Conservation (phyloP, 139 green algal species). For the Chlorokybus atmophyticus region DNA sequence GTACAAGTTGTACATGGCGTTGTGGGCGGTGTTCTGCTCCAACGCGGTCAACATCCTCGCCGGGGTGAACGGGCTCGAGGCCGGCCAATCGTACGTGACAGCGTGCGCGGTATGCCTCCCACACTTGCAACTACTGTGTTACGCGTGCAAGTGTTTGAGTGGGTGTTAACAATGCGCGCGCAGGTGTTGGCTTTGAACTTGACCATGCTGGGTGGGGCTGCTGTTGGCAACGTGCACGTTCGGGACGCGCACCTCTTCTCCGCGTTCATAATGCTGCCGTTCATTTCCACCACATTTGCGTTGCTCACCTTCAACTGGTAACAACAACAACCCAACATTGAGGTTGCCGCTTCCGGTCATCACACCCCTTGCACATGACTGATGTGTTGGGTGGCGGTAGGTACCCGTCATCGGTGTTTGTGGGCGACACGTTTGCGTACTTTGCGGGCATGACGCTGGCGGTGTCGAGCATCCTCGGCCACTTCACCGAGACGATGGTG, state of each 20-base stretch:
- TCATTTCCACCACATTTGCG: slow-evolving; percentile 61
- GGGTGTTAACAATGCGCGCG: no score
- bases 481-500: slow-evolving; percentile 93
- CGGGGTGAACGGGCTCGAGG: slow-evolving; percentile 89
- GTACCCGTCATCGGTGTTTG: slow-evolving; percentile 77
- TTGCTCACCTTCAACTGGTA: slow-evolving; percentile 57
- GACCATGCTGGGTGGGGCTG: slow-evolving; percentile 3
- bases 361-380: neutral
- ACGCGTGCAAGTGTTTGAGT: no score
- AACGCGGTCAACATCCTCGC: slow-evolving; percentile 99
- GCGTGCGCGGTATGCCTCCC: slow-evolving; percentile 48
- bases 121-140: neutral
- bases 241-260: slow-evolving; percentile 89
- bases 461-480: slow-evolving; percentile 89
- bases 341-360: neutral
- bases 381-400: slow-evolving; percentile 44
- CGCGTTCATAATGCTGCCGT: slow-evolving; percentile 74
- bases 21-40: slow-evolving; percentile 88
- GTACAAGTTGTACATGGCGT: slow-evolving; percentile 89
- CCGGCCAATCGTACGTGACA: slow-evolving; percentile 86
- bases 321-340: neutral
- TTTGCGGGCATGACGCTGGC: slow-evolving; percentile 97
- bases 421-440: slow-evolving; percentile 99
- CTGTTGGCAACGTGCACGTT: slow-evolving; percentile 4
- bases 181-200: slow-evolving; percentile 24